Conservation (phyloP, 257 asterid species). For the Solanum etuberosum region DNA sequence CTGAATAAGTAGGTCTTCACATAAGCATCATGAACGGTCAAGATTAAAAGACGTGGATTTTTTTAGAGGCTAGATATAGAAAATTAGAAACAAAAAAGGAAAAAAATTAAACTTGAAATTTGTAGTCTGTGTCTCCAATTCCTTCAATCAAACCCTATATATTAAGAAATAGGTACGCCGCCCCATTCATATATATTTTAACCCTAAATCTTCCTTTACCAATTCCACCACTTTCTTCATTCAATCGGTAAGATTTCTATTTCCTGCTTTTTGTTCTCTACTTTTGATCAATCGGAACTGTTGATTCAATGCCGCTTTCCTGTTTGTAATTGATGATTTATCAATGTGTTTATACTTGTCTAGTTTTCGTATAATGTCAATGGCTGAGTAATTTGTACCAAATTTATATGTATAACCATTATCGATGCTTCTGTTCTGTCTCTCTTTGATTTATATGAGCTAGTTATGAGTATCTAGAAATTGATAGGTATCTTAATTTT, state of each 20-base stretch:
- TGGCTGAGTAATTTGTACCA: neutral
- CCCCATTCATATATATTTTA: neutral
- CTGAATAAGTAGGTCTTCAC: neutral
- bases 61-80: neutral
- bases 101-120: neutral
- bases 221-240: neutral
- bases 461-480: neutral
- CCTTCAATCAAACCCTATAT: conserved; percentile 11
- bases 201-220: neutral
- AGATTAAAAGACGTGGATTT: neutral
- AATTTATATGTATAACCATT: neutral
- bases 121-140: neutral
- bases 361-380: neutral
- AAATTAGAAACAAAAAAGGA: neutral
- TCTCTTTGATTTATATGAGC: neutral
- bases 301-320: neutral
- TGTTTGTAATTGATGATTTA: neutral
- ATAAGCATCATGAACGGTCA: neutral
- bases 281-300: neutral
- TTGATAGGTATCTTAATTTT: neutral
- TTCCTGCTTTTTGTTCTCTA: neutral
- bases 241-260: conserved; percentile 1
- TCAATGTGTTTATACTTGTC: neutral
- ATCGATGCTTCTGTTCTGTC: neutral
- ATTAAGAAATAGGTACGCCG: conserved; percentile 8